Conservation (phyloP, 2,329 filamentous ascomycete genomes). For the Diaporthe citrichinensis region DNA sequence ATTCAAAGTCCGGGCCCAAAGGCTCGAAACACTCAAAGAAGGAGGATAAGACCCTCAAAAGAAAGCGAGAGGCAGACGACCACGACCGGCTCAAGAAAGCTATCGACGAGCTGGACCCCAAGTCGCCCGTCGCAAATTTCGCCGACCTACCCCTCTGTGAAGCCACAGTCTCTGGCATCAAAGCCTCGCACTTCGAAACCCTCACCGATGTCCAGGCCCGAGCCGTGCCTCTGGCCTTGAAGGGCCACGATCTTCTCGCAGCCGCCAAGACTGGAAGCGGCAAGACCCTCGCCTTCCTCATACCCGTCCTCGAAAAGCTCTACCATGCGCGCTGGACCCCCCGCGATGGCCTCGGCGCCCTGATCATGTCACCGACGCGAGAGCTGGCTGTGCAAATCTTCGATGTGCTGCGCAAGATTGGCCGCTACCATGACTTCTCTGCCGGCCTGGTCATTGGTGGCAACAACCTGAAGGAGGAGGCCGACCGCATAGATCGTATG, state of each 20-base stretch:
- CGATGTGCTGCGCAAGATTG: constrained; percentile 91
- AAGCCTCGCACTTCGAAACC: constrained; percentile 88
- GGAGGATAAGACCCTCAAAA: constrained; percentile 44
- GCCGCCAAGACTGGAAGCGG: constrained; percentile 96
- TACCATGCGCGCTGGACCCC: constrained; percentile 92
- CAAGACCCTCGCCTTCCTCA: constrained; percentile 93
- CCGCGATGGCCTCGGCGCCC: constrained; percentile 89
- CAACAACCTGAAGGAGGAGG: constrained; percentile 89
- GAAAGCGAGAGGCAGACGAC: constrained; percentile 46
- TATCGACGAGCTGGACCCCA: constrained; percentile 77
- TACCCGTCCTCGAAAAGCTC: constrained; percentile 93
- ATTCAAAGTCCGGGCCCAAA: constrained; percentile 15
- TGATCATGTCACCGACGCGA: constrained; percentile 94
- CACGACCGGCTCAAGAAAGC: constrained; percentile 54
- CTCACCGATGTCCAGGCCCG: constrained; percentile 93
- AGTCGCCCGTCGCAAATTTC: constrained; percentile 77
- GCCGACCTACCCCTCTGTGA: constrained; percentile 88
- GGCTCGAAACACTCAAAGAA: constrained; percentile 40
- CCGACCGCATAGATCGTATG: constrained; percentile 82
- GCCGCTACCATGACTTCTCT: constrained; percentile 89
- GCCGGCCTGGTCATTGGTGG: constrained; percentile 95
- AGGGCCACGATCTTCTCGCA: constrained; percentile 89
- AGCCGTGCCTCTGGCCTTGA: constrained; percentile 89
- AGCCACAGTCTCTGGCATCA: constrained; percentile 83
- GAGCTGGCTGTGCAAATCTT: constrained; percentile 98